phyloP scores from a whole-genome alignment of 768 basidiomycete species.

The Pisolithus orientalis region DNA sequence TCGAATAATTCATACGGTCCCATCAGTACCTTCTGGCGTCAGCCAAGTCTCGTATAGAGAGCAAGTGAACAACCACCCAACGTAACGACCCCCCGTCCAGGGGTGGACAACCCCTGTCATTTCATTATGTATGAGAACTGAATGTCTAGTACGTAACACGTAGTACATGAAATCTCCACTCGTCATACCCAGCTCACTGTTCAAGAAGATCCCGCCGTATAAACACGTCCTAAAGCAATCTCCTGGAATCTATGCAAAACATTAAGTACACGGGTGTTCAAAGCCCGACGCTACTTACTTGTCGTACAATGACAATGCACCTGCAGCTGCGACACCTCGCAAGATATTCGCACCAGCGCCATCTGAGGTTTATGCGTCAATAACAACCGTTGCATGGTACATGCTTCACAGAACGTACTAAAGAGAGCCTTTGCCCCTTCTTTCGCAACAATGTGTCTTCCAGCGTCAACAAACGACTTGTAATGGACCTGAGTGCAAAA shows the following conservation, averaged over 20 bases:
- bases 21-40: slow-evolving; percentile 12
- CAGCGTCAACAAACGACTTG: slow-evolving; percentile 34
- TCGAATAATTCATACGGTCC: slow-evolving; percentile 18
- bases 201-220: slow-evolving; percentile 37
- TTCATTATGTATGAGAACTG: too few species aligned
- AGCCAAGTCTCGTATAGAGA: too few species aligned
- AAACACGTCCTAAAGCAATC: slow-evolving; percentile 50
- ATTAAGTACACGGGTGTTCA: neutral
- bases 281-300: slow-evolving; percentile 27
- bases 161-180: too few species aligned
- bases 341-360: slow-evolving; percentile 53
- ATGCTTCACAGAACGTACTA: slow-evolving; percentile 17
- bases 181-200: neutral
- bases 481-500: slow-evolving; percentile 27
- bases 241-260: slow-evolving; percentile 37
- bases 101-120: too few species aligned
- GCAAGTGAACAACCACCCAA: too few species aligned
- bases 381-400: neutral
- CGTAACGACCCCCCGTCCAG: too few species aligned
- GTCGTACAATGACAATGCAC: slow-evolving; percentile 61
- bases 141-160: too few species aligned
- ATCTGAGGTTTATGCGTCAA: slow-evolving; percentile 33
- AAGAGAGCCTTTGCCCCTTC: slow-evolving; percentile 35
- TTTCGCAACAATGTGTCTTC: slow-evolving; percentile 33
- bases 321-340: slow-evolving; percentile 44